Evolutionary conservation across 306 rosid genomes (phyloP), one percentile per base, ranked within the genome.

Genomic region (Coriaria nepalensis): DNA sequence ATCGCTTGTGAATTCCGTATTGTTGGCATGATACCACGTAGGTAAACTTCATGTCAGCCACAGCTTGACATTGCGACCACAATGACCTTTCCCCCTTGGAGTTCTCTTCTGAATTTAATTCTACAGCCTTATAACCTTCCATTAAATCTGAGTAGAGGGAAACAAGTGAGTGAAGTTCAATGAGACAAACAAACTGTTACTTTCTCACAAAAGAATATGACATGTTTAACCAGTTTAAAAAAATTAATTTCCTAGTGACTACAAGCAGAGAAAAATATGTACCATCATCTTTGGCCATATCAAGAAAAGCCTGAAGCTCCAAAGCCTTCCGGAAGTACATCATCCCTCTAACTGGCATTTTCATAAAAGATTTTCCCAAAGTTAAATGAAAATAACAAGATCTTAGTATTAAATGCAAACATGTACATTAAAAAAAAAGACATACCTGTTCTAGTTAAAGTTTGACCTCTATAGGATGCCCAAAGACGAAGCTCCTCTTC

Each of bases 381-480:
- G 29, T 20, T 20, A 20, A 20, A 20, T 20, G 20, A 7, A 11
- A 2, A 32, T 9, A 35, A 10, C 0, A 15, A 53, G 6, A 41
- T 40, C 45, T 6, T 10, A 5, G n/a, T 5, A 15, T 20, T 20
- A 20, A 20, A 20, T 20, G 29, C 29, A 20, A 50, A 37, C 6
- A 10, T 0, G 0, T 0, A 3, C 13, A 7, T n/a, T 32, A 9
- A 2, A 5, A 6, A 32, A 34, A 43, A 33, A 20, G 4, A 35
- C 29, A 35, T 10, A 81, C 97, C 95, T 55, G 97, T 90, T 73
- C 83, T 80, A 29, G 97, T 84, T 79, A 90, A 63, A 56, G 97
- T 90, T 69, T 90, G 97, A 57, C 97, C 97, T 54, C 95, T 79
- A 53, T 78, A 90, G 56, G 97, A 90, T 29, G 95, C 97, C 97